Base-by-base conservation (phyloP, 2,329 filamentous ascomycete genomes). In the Paraphoma chrysanthemicola region DNA sequence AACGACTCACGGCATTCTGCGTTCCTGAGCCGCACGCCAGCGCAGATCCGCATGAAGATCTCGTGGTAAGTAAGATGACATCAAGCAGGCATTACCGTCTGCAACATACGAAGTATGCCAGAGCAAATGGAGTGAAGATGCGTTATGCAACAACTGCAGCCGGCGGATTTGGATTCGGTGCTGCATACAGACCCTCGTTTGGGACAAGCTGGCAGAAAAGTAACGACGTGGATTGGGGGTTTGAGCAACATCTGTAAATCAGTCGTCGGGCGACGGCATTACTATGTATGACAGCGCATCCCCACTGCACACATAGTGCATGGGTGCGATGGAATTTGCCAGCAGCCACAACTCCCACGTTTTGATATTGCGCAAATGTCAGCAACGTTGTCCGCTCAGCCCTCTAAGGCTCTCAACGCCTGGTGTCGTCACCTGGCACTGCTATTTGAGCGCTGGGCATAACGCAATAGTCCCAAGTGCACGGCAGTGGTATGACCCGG, bases 401-500 rank as follows among this genome's bases (percentile, higher is more conserved):
- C 11, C 31, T 56, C 52, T 42, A n/a, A 11, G 16, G 39, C 8
- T 8, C 39, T 16, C 39, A 42, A 52, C 46, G 41, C 41, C 56
- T 43, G 39, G 57, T 68, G 67, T 70, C 70, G 67, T 73, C 64
- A 71, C 59, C 51, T 49, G 45, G 39, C 18, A 48, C 48, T 39
- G 48, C 51, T 41, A 50, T 44, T 3, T 36, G 44, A 56, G 53
- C 44, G 54, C 56, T 62, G 57, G 51, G 53, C 55, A 60, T 60
- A 55, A 62, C 57, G 59, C 57, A 54, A 62, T 36, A 14, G 14
- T 63, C 60, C 70, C 67, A 70, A 58, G 64, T 44, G 62, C 64
- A 67, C 63, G 70, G 71, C 67, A 64, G 55, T 68, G 67, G 65
- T 55, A 70, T 62, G 60, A 53, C 48, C 48, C 56, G 54, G 58